Conservation (phyloP, 768 basidiomycete genomes). For the Lactifluus piperatus region DNA sequence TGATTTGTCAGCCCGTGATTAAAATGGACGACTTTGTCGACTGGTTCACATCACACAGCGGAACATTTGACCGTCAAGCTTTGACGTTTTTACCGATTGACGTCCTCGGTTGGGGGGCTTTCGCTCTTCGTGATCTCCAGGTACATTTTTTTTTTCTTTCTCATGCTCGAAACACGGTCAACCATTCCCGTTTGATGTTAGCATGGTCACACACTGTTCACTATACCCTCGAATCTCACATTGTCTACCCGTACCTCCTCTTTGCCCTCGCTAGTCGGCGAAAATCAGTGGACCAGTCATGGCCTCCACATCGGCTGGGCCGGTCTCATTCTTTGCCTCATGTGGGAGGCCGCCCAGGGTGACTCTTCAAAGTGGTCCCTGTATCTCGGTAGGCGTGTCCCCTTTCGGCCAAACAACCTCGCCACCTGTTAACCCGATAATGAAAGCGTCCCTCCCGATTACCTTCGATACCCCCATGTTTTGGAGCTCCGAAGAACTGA, state of each 20-base stretch:
- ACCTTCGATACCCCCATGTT: slow-evolving; percentile 91
- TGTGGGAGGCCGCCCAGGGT: slow-evolving; percentile 82
- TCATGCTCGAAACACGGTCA: slow-evolving; percentile 3
- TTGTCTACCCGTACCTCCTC: slow-evolving; percentile 72
- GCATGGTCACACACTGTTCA: slow-evolving; percentile 72
- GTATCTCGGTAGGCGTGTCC: slow-evolving; percentile 52
- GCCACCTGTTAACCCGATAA: background rate
- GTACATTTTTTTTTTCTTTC: slow-evolving; percentile 30
- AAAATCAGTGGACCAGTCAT: slow-evolving; percentile 52
- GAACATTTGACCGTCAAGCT: slow-evolving; percentile 34
- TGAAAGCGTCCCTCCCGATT: slow-evolving; percentile 54
- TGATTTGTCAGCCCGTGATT: too few species aligned
- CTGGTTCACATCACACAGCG: slow-evolving; percentile 50
- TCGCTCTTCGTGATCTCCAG: slow-evolving; percentile 62
- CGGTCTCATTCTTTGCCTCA: slow-evolving; percentile 85
- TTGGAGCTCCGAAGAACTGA: slow-evolving; percentile 68
- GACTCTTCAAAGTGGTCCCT: slow-evolving; percentile 54
- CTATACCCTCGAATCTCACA: slow-evolving; percentile 67
- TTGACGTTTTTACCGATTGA: slow-evolving; percentile 33
- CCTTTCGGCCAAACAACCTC: background rate
- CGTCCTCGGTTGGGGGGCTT: slow-evolving; percentile 54
- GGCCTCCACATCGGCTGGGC: slow-evolving; percentile 70
- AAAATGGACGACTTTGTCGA: slow-evolving; percentile 26
- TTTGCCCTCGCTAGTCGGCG: slow-evolving; percentile 52
- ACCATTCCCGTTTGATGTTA: slow-evolving; percentile 25